Conservation (phyloP, 208 protist genomes). For the Strigomonas culicis region DNA sequence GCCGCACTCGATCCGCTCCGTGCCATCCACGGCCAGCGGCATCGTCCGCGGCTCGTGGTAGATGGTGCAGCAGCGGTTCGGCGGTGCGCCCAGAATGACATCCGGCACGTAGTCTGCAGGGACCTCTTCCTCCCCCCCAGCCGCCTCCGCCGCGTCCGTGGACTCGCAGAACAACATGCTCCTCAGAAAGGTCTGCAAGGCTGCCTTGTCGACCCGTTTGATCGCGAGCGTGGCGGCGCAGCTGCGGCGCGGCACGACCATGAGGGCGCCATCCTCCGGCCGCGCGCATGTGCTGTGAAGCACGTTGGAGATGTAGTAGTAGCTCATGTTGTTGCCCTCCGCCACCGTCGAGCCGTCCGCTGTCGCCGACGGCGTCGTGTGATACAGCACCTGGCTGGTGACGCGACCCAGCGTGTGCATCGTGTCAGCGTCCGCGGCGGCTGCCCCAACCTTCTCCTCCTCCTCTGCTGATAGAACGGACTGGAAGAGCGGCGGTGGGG, state of each 20-base stretch:
- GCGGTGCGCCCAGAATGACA: slow-evolving; percentile 30
- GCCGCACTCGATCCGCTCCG: neutral
- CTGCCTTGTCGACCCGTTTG: neutral
- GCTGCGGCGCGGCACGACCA: slow-evolving; percentile 3
- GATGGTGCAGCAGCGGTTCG: slow-evolving; percentile 16
- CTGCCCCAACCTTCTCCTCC: slow-evolving; percentile 1
- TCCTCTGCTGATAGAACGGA: slow-evolving; percentile 6
- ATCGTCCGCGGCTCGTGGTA: neutral
- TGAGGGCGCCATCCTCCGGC: slow-evolving; percentile 8
- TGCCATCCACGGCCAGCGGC: neutral
- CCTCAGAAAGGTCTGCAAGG: neutral
- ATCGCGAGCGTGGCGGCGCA: neutral
- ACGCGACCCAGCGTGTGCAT: no score
- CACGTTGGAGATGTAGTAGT: no score
- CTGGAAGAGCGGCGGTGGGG: slow-evolving; percentile 17
- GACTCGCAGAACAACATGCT: neutral
- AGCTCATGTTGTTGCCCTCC: neutral
- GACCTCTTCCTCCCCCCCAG: slow-evolving; percentile 24
- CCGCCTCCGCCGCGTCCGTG: slow-evolving; percentile 10
- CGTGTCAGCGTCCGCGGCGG: neutral
- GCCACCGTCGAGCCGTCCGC: neutral
- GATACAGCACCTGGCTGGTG: no score
- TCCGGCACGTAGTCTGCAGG: slow-evolving; percentile 40
- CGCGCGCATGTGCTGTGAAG: no score
- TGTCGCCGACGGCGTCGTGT: no score